Evolutionary conservation across 2,329 filamentous ascomycete genomes (phyloP).

Genomic region (Colletotrichum agaves): DNA sequence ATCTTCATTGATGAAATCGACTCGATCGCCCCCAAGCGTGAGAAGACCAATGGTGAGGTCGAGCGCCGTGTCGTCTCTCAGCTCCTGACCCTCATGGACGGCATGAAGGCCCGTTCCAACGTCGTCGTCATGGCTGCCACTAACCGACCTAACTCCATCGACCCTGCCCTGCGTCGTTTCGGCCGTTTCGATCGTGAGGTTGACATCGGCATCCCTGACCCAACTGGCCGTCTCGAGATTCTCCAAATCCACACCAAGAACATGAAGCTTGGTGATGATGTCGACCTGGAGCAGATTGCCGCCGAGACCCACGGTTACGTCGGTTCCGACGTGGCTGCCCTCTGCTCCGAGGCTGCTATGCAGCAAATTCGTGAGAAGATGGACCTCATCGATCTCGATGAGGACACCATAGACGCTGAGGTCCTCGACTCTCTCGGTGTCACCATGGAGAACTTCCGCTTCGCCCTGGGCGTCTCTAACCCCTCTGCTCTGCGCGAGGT

Average conservation of each 20-base stretch:
- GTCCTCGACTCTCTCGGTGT: slow-evolving; percentile 98
- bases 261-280: slow-evolving; percentile 98
- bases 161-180: slow-evolving; percentile 96
- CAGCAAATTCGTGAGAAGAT: slow-evolving; percentile 99
- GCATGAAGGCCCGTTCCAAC: slow-evolving; percentile 99
- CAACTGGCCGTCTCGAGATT: slow-evolving; percentile 97
- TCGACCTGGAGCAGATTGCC: slow-evolving; percentile 96
- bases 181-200: slow-evolving; percentile 99
- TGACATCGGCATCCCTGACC: slow-evolving; percentile 97
- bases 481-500: slow-evolving; percentile 98
- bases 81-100: slow-evolving; percentile 96
- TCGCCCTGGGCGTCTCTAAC: slow-evolving; percentile 97
- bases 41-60: slow-evolving; percentile 99
- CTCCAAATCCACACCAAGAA: slow-evolving; percentile 99
- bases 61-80: slow-evolving; percentile 98
- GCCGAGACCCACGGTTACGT: slow-evolving; percentile 99
- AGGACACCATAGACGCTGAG: slow-evolving; percentile 98
- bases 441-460: slow-evolving; percentile 99
- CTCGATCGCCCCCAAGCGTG: slow-evolving; percentile 98
- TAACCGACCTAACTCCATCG: slow-evolving; percentile 98
- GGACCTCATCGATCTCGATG: slow-evolving; percentile 98
- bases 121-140: slow-evolving; percentile 99
- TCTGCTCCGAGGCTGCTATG: slow-evolving; percentile 99
- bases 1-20: slow-evolving; percentile 99
- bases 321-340: slow-evolving; percentile 96